Evolutionary conservation across 768 basidiomycete species (phyloP).

Genomic region (Rhodotorula taiwanensis): DNA sequence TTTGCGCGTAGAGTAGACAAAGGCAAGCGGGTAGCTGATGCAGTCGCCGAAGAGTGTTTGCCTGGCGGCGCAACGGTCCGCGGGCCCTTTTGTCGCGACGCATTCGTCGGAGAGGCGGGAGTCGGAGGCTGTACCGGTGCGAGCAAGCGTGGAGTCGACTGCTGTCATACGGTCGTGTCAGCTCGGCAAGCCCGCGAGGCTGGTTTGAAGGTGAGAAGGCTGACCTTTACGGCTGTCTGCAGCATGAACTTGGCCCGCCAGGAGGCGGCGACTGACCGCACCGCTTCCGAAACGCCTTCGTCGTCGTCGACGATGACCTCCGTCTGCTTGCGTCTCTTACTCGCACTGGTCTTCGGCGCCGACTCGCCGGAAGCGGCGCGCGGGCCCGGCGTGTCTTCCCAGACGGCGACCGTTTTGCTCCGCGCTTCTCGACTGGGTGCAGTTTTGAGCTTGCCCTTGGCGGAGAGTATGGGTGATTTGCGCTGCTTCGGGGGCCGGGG

Average conservation of each 20-base stretch:
- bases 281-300: neutral
- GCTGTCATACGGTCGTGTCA: too few species aligned
- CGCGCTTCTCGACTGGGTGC: neutral
- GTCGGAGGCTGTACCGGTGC: too few species aligned
- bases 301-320: neutral
- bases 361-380: too few species aligned
- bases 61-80: too few species aligned
- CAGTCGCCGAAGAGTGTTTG: too few species aligned
- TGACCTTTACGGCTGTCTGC: slow-evolving; percentile 1
- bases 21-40: too few species aligned
- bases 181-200: too few species aligned
- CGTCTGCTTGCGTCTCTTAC: neutral
- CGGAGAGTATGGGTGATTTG: neutral
- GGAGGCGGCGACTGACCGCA: slow-evolving; percentile 15
- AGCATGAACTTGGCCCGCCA: slow-evolving; percentile 33
- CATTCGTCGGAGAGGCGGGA: too few species aligned
- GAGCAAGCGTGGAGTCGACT: too few species aligned
- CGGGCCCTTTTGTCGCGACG: too few species aligned
- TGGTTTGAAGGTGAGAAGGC: neutral
- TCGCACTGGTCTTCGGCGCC: neutral
- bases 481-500: neutral
- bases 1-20: too few species aligned
- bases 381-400: too few species aligned
- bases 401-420: neutral
- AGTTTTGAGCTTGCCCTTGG: neutral